Percentiles rank a stretch among this genome's conserved stretches.
Conservation (phyloP, 176 grass and related monocot genomes). For the Echinochloa phyllopogon region DNA sequence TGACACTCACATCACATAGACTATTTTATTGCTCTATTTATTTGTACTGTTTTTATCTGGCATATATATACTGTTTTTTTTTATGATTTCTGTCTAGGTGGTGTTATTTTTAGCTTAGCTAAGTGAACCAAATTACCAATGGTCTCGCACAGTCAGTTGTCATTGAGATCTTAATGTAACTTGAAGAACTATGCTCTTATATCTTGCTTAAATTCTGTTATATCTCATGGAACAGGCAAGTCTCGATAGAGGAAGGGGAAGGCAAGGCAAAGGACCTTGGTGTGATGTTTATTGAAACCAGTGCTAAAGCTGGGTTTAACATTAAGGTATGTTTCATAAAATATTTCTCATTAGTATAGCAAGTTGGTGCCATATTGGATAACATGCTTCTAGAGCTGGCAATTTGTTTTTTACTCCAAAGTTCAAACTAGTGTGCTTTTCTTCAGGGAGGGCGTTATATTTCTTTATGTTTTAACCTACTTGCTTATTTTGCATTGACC, state of each 20-base stretch:
- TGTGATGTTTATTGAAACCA: conserved; percentile 99
- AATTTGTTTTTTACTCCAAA: neutral
- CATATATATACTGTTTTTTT: neutral
- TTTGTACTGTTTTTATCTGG: neutral
- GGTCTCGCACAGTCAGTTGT: neutral
- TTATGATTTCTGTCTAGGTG: neutral
- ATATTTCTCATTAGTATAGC: conserved; percentile 17
- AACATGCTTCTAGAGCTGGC: neutral
- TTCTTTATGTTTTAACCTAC: neutral
- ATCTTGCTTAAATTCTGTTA: conserved; percentile 39
- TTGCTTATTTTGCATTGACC: conserved; percentile 36
- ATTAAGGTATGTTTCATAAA: conserved; percentile 73
- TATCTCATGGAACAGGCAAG: conserved; percentile 77
- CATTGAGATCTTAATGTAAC: neutral
- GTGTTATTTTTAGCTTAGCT: neutral
- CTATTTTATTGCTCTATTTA: neutral
- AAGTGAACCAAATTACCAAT: neutral
- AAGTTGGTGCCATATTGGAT: neutral
- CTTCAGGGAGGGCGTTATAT: neutral
- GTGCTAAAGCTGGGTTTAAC: conserved; percentile 99
- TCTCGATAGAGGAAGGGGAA: conserved; percentile 98
- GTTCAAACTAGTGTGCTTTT: neutral
- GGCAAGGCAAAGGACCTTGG: conserved; percentile 90
- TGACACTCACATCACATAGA: neutral
- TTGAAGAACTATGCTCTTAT: neutral